A percentile compares a stretch with the other conserved stretches of the same genome.
These are phyloP conservation scores for Betula pendula DNA, from an alignment of 306 rosid genomes.

Conservation along the genomic window DNA sequence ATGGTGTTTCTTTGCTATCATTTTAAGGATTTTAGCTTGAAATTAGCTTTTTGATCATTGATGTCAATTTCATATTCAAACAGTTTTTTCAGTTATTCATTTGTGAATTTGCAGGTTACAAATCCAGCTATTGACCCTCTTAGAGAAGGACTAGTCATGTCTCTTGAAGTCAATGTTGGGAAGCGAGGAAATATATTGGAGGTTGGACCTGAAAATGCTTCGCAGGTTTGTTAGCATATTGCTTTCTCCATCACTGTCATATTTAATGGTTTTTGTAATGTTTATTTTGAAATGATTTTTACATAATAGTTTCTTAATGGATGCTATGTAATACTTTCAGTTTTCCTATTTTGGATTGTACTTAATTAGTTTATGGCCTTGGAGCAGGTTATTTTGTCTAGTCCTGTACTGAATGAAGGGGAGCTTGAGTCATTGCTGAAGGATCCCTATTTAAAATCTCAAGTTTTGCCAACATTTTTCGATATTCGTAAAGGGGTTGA, in stretches of 20 bases:
- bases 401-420: constrained; percentile 93
- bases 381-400: constrained; percentile 81
- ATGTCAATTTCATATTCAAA: neutral
- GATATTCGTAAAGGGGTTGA: constrained; percentile 90
- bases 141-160: constrained; percentile 98
- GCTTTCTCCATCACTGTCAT: constrained; percentile 4
- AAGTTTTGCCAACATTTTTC: constrained; percentile 78
- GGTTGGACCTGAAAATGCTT: constrained; percentile 93
- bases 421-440: constrained; percentile 84
- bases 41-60: constrained; percentile 2
- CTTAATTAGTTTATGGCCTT: constrained; percentile 29
- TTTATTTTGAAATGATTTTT: constrained; percentile 21
- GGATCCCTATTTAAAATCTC: constrained; percentile 71
- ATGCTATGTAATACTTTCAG: neutral
- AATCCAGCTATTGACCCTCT: constrained; percentile 99
- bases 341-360: constrained; percentile 4
- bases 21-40: neutral
- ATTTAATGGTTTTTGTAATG: constrained; percentile 9
- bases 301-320: neutral
- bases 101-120: constrained; percentile 64
- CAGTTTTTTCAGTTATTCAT: constrained; percentile 18
- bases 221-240: constrained; percentile 62
- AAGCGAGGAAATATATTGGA: constrained; percentile 85
- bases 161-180: constrained; percentile 97
- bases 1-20: neutral